Conservation (phyloP, 345 rosid species). For the Ceriops zippeliana region DNA sequence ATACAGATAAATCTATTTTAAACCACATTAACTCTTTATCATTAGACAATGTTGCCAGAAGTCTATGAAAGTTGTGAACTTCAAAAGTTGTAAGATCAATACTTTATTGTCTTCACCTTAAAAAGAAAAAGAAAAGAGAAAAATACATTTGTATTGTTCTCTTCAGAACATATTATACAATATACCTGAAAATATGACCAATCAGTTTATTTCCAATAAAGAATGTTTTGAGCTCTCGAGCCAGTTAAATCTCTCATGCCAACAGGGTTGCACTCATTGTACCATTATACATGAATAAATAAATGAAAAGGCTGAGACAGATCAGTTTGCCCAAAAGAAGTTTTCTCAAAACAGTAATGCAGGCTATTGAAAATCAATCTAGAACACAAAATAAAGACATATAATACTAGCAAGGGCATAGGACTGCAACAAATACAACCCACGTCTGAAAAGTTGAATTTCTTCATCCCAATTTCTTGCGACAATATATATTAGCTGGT, state of each 20-base stretch:
- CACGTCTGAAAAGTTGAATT: neutral
- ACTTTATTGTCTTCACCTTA: no score
- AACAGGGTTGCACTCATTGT: no score
- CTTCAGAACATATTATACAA: no score
- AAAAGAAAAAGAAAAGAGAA: no score
- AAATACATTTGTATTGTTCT: no score
- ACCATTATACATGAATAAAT: neutral
- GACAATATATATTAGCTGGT: neutral
- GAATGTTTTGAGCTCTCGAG: no score
- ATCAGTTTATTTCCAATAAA: no score
- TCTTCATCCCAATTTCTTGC: neutral
- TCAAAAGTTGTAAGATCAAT: no score
- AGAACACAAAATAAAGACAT: no score
- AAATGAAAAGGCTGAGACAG: neutral
- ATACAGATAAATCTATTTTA: constrained; percentile 2
- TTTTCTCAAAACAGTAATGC: neutral
- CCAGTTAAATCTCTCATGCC: no score
- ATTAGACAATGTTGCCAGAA: neutral
- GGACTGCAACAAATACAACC: neutral
- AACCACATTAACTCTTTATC: constrained; percentile 4
- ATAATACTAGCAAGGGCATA: no score
- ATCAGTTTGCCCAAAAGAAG: neutral
- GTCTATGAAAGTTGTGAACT: neutral
- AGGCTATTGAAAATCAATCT: neutral
- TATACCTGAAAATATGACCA: no score